Evolutionary conservation across 2,329 filamentous ascomycete genomes (phyloP).

Genomic region (Cladosporium sp.): DNA sequence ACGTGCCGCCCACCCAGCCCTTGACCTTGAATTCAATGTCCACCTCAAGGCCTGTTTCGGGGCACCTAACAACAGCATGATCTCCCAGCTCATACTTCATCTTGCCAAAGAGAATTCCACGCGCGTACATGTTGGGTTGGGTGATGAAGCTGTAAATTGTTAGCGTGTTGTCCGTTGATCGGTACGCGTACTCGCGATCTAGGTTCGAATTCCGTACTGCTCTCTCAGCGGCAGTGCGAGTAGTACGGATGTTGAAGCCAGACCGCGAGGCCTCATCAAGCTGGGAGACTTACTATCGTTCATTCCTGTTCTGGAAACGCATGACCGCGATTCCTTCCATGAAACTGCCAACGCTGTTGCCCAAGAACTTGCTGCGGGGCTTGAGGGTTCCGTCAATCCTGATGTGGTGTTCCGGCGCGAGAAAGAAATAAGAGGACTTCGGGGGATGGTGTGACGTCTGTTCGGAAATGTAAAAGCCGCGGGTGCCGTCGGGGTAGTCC

Average conservation of each 20-base stretch:
- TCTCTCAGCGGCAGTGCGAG: no score
- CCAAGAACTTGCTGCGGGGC: slow-evolving; percentile 89
- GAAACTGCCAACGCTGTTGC: slow-evolving; percentile 94
- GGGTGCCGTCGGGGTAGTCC: slow-evolving; percentile 76
- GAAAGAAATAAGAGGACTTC: slow-evolving; percentile 99
- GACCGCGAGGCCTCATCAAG: no score
- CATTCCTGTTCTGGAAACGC: slow-evolving; percentile 78
- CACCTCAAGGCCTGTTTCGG: slow-evolving; percentile 80
- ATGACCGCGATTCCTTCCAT: slow-evolving; percentile 97
- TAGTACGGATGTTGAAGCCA: no score
- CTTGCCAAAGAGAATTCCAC: slow-evolving; percentile 95
- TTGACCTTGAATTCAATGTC: slow-evolving; percentile 99
- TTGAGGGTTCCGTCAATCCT: slow-evolving; percentile 95
- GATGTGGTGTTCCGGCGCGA: slow-evolving; percentile 90
- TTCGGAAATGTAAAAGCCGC: slow-evolving; percentile 93
- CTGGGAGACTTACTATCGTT: slow-evolving; percentile 73
- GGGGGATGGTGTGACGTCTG: slow-evolving; percentile 98
- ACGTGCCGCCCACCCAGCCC: slow-evolving; percentile 93
- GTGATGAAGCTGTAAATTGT: slow-evolving; percentile 71
- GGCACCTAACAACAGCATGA: slow-evolving; percentile 89
- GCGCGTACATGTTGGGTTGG: slow-evolving; percentile 98
- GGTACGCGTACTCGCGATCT: background rate
- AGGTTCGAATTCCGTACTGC: no score
- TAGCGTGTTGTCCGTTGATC: slow-evolving; percentile 16
- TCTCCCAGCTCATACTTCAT: slow-evolving; percentile 99